phyloP scores from a whole-genome alignment of 2,329 filamentous ascomycete species.

The Sordariomycetes sp. region DNA sequence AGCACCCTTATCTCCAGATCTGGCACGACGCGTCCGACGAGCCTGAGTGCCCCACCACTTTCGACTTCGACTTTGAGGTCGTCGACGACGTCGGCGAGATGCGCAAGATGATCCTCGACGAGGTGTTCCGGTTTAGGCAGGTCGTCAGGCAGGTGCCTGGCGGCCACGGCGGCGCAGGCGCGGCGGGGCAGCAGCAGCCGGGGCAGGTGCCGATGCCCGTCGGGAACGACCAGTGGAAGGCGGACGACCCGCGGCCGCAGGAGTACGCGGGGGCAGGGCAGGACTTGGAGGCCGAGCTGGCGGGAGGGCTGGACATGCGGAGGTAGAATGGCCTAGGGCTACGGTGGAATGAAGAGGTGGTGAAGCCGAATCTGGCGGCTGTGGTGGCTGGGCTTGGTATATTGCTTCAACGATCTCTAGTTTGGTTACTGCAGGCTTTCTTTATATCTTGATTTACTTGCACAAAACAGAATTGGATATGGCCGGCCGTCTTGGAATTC shows the following conservation, averaged over 20 bases:
- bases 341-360: neutral
- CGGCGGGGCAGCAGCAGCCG: slow-evolving; percentile 23
- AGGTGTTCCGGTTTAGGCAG: slow-evolving; percentile 78
- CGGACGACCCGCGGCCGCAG: slow-evolving; percentile 49
- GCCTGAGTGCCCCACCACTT: slow-evolving; percentile 83
- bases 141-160: slow-evolving; percentile 41
- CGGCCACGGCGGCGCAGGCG: slow-evolving; percentile 17
- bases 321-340: slow-evolving; percentile 7
- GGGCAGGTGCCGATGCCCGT: slow-evolving; percentile 42
- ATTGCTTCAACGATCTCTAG: too few relatives aligned
- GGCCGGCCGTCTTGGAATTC: too few relatives aligned
- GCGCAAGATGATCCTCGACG: slow-evolving; percentile 95
- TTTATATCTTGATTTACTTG: too few relatives aligned
- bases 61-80: slow-evolving; percentile 98
- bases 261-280: slow-evolving; percentile 36
- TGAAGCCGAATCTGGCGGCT: neutral
- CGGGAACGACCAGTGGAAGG: slow-evolving; percentile 41
- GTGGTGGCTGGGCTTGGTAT: too few relatives aligned
- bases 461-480: too few relatives aligned
- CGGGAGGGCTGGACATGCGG: slow-evolving; percentile 41
- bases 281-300: slow-evolving; percentile 48
- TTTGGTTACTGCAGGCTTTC: too few relatives aligned
- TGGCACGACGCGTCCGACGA: slow-evolving; percentile 98
- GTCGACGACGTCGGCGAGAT: slow-evolving; percentile 90
- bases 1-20: slow-evolving; percentile 93